Evolutionary conservation across 768 basidiomycete species (phyloP).

Genomic region (Amanita exitialis): DNA sequence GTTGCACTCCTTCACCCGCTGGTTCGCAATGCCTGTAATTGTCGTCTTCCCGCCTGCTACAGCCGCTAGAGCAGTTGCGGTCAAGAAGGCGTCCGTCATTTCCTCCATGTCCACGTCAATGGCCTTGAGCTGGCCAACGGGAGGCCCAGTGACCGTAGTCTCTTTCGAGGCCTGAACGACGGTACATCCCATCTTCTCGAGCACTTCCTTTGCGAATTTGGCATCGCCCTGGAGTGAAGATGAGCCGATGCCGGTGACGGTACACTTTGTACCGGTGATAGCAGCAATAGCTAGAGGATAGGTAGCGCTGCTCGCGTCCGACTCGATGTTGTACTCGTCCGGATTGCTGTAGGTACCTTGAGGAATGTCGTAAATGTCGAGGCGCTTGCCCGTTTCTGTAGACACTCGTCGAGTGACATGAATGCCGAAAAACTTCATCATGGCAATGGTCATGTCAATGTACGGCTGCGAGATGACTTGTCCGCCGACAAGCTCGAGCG

Average conservation of each 20-base stretch:
- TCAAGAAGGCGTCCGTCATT: constrained; percentile 99
- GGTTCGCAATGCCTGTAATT: constrained; percentile 94
- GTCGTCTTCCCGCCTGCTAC: constrained; percentile 65
- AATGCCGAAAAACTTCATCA: constrained; percentile 93
- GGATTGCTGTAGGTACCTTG: constrained; percentile 73
- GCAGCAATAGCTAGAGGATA: constrained; percentile 97
- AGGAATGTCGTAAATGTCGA: constrained; percentile 87
- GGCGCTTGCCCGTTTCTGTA: constrained; percentile 41
- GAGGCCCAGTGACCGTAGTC: constrained; percentile 90
- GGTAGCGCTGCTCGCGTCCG: constrained; percentile 91
- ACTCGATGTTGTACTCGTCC: constrained; percentile 78
- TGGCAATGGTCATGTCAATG: constrained; percentile 98
- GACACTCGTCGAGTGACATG: constrained; percentile 59
- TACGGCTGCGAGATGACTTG: constrained; percentile 98
- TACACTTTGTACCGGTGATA: constrained; percentile 94
- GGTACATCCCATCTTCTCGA: constrained; percentile 90
- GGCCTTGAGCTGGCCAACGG: constrained; percentile 68
- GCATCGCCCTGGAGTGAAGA: constrained; percentile 96
- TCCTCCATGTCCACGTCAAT: constrained; percentile 95
- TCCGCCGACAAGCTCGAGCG: constrained; percentile 85
- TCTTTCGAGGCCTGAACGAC: constrained; percentile 82
- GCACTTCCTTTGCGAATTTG: constrained; percentile 83
- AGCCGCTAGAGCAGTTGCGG: constrained; percentile 86
- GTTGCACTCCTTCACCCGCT: constrained; percentile 97
- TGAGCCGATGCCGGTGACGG: constrained; percentile 85